Conservation (phyloP, 345 rosid genomes). For the Mercurialis annua region DNA sequence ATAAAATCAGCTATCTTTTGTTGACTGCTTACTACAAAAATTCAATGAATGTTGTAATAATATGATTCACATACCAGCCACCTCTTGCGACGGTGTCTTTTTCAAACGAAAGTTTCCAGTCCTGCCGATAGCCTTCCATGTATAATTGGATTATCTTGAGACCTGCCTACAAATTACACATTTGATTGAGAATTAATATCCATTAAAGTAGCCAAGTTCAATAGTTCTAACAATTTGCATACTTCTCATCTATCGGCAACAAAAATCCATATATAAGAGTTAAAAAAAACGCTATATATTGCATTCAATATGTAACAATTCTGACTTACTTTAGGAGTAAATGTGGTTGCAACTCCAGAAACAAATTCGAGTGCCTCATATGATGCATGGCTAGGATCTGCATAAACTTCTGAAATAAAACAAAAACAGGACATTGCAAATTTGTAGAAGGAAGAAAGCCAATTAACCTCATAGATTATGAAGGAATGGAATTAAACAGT, state of each 20-base stretch:
- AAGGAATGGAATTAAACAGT: background rate
- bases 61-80: conserved; percentile 65
- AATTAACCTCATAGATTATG: background rate
- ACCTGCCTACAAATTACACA: conserved; percentile 55
- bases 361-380: conserved; percentile 75
- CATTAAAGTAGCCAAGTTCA: conserved; percentile 14
- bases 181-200: background rate
- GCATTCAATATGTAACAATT: background rate
- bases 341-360: conserved; percentile 69
- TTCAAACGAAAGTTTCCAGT: conserved; percentile 88
- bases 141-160: conserved; percentile 75
- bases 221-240: background rate
- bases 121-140: conserved; percentile 95
- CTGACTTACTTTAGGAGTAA: conserved; percentile 72
- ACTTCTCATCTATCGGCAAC: background rate
- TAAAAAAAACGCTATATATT: background rate
- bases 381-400: conserved; percentile 78
- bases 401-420: conserved; percentile 69
- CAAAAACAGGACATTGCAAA: conserved; percentile 14
- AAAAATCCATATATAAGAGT: background rate
- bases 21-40: no score
- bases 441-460: conserved; percentile 16
- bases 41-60: background rate
- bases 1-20: background rate
- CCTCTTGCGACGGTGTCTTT: conserved; percentile 74